Base-by-base conservation (phyloP, 352 stramenopile genomes). In the Elongisporangium prolatum region DNA sequence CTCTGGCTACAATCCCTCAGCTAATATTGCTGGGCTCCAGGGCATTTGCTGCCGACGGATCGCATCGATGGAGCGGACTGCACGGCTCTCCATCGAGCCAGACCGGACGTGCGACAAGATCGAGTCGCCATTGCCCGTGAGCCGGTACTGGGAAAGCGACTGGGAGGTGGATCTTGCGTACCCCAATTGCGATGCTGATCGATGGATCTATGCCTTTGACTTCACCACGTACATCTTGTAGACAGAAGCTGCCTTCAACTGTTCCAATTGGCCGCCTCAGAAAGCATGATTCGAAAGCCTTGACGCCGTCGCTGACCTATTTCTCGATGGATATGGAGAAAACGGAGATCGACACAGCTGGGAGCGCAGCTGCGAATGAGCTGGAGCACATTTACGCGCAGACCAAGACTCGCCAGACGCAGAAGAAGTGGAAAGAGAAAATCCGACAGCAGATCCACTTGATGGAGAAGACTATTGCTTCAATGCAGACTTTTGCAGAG, bases 171-270 rank as follows among this genome's bases (percentile, higher is more conserved):
- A 93, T 52, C 73, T 70, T 53, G 63, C 38, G 1, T 75, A 77
- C 1, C 68, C 60, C 18, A 81, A 83, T 3, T 87, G 81, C 52
- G 81, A 91, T 52, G 56, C 58, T 5, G 74, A 91, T 20, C 81
- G 84, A 9, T 93, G 83, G 83, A 74, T 78, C 11, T 93, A 91
- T 57, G 84, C 79, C 21, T 87, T 90, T 25, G 81, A 93, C 59
- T 93, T 93, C 57, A 77, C 76, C 20, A 87, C 84, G 74, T 80
- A 74, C 9, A 56, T 49, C 17, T n/a, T n/a, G n/a, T n/a, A n/a
- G n/a, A n/a, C n/a, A n/a, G n/a, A n/a, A n/a, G 4, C 52, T n/a
- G n/a, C n/a, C 22, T 14, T 40, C 18, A 5, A 50, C 1, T 28
- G 28, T 50, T 24, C 21, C 11, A 34, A 14, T 18, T 11, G 18